phyloP scores from a whole-genome alignment of 192 early-diverging fungal genomes.

The Ambispora gerdemannii region DNA sequence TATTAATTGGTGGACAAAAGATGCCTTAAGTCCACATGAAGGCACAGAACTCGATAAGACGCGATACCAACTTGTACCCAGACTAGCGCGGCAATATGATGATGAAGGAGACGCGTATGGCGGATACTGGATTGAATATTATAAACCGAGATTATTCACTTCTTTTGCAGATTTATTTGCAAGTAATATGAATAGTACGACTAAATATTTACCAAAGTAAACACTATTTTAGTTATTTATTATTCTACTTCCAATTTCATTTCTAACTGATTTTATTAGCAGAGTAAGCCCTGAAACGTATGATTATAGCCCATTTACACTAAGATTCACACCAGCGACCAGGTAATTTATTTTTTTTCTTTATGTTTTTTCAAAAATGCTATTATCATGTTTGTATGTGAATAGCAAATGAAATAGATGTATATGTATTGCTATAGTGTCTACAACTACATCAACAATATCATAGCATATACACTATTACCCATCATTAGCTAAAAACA shows the following conservation, averaged over 20 bases:
- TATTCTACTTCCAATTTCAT: no score
- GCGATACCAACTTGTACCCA: constrained; percentile 33
- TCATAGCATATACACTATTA: no score
- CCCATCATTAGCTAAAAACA: no score
- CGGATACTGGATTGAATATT: constrained; percentile 82
- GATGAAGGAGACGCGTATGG: constrained; percentile 28
- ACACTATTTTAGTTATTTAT: background rate
- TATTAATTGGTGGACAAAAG: constrained; percentile 59
- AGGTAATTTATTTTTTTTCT: background rate
- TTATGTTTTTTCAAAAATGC: no score
- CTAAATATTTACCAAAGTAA: constrained; percentile 47
- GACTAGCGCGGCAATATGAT: constrained; percentile 26
- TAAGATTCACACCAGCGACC: constrained; percentile 21
- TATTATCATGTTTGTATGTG: no score
- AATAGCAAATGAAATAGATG: no score
- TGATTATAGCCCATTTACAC: constrained; percentile 44
- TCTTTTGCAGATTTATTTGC: constrained; percentile 77
- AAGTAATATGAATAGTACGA: constrained; percentile 83
- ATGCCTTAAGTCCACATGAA: constrained; percentile 40
- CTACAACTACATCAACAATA: no score
- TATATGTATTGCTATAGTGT: no score
- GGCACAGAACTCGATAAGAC: constrained; percentile 23
- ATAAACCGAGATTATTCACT: constrained; percentile 73
- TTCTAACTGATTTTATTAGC: background rate
- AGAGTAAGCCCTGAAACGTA: constrained; percentile 25